Evolutionary conservation across 202 grass and related monocot species (phyloP), one percentile per base, ranked within the genome.

Genomic region (Musa balbisiana): DNA sequence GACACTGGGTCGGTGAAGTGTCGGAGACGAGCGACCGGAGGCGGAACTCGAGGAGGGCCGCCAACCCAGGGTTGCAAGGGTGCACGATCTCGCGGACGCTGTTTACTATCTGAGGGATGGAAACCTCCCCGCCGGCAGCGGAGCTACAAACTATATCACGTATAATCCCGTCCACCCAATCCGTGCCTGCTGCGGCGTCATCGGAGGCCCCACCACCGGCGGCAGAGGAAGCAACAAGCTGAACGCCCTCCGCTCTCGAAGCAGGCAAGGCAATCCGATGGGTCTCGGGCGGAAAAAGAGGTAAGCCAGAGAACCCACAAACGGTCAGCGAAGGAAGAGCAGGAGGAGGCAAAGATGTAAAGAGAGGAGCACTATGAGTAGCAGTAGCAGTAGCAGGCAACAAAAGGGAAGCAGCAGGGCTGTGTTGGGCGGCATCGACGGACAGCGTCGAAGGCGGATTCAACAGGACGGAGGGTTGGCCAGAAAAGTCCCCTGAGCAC

Each of bases 31-130:
- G 94, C 50, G 87, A 85, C 11, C 91, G 88, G 79, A 98, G 95
- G 64, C 91, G 88, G 54, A 89, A 82, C 88, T 98, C 91, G 12
- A 98, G 85, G 52, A 98, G 77, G 0, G 91, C 86, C 2, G 95
- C 91, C 55, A 98, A 82, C 29, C 71, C 85, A 2, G 94, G 94
- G 84, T 98, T 93, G 72, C 94, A 98, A 13, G 94, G 94, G 49
- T 88, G 91, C 72, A 98, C 93, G 74, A 98, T 93, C 84, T 98
- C 94, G 55, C 94, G 87, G 8, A 98, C 89, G 81, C 93, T 98
- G 79, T 91, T 91, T 80, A 98, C 91, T 14, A 98, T 85, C 85
- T 98, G 94, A 3, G 94, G 58, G 75, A 97, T 69, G 72, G 90
- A 97, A 8, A 97, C 83, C 1, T 58, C 72, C 3, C 67, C 67